Conservation (phyloP, 768 basidiomycete genomes). For the Pleurotus djamor region DNA sequence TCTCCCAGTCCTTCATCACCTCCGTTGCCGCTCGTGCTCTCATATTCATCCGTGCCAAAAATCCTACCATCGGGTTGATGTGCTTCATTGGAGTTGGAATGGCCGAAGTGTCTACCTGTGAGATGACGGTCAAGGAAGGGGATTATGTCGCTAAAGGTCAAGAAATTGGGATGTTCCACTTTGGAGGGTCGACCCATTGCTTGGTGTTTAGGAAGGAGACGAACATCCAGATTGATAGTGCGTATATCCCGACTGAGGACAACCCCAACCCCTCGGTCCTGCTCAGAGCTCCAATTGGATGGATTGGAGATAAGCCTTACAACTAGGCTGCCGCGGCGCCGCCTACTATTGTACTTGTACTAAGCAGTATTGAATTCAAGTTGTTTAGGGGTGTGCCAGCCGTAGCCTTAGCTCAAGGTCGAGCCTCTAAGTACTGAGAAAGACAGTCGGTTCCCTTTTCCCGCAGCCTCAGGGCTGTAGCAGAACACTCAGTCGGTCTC, state of each 20-base stretch:
- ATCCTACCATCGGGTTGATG: slow-evolving; percentile 51
- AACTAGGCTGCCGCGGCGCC: too few species aligned
- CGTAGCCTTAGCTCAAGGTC: too few species aligned
- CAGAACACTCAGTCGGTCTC: too few species aligned
- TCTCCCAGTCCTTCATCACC: slow-evolving; percentile 39
- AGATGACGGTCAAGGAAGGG: slow-evolving; percentile 42
- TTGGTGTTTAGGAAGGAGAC: slow-evolving; percentile 38
- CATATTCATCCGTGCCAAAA: slow-evolving; percentile 54
- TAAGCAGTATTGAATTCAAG: too few species aligned
- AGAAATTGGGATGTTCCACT: slow-evolving; percentile 62
- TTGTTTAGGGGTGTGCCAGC: too few species aligned
- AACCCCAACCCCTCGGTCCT: background rate
- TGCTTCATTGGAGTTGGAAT: slow-evolving; percentile 60
- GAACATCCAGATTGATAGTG: slow-evolving; percentile 1
- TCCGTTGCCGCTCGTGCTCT: slow-evolving; percentile 46
- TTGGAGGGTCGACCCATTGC: slow-evolving; percentile 54
- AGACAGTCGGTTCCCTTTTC: too few species aligned
- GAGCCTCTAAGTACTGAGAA: too few species aligned
- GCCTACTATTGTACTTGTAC: too few species aligned
- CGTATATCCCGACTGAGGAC: background rate
- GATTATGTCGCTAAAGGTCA: slow-evolving; percentile 50
- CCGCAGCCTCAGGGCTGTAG: too few species aligned
- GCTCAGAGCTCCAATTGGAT: background rate
- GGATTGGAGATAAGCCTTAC: slow-evolving; percentile 4
- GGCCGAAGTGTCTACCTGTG: slow-evolving; percentile 62